Evolutionary conservation across 1,284 basidiomycete genomes (phyloP).

Genomic region (Leccinum subrobustum): DNA sequence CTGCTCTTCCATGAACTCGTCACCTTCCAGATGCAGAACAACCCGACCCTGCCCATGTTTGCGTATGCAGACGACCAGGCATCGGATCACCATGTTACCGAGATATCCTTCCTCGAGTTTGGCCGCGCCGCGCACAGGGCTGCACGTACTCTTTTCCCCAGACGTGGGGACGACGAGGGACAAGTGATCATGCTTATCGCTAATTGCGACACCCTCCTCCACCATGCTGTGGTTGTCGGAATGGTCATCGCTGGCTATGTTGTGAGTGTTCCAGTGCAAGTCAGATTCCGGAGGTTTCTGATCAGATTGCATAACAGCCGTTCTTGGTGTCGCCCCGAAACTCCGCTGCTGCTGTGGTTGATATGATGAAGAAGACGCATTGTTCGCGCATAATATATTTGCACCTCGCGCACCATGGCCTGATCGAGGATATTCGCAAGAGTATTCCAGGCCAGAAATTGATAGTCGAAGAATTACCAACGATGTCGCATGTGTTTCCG

Average conservation of each 20-base stretch:
- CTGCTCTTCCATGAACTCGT: slow-evolving; percentile 14
- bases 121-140: slow-evolving; percentile 29
- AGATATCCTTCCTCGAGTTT: slow-evolving; percentile 26
- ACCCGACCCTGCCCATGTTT: slow-evolving; percentile 18
- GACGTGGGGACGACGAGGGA: slow-evolving; percentile 14
- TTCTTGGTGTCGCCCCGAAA: slow-evolving; percentile 35
- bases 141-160: slow-evolving; percentile 19
- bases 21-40: slow-evolving; percentile 21
- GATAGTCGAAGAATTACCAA: slow-evolving; percentile 28
- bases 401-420: slow-evolving; percentile 12
- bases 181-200: slow-evolving; percentile 31
- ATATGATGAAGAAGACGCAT: slow-evolving; percentile 27
- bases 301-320: slow-evolving; percentile 18
- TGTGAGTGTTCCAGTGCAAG: slow-evolving; percentile 13
- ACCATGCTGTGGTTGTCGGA: slow-evolving; percentile 28
- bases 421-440: slow-evolving; percentile 22
- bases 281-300: neutral
- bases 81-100: slow-evolving; percentile 5
- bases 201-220: slow-evolving; percentile 29
- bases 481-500: slow-evolving; percentile 27
- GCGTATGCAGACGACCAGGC: slow-evolving; percentile 13
- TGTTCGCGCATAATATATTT: slow-evolving; percentile 32
- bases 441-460: neutral
- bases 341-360: slow-evolving; percentile 25
- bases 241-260: slow-evolving; percentile 28